Conservation (phyloP, 2,329 filamentous ascomycete genomes). For the Stachybotrys echinatus region DNA sequence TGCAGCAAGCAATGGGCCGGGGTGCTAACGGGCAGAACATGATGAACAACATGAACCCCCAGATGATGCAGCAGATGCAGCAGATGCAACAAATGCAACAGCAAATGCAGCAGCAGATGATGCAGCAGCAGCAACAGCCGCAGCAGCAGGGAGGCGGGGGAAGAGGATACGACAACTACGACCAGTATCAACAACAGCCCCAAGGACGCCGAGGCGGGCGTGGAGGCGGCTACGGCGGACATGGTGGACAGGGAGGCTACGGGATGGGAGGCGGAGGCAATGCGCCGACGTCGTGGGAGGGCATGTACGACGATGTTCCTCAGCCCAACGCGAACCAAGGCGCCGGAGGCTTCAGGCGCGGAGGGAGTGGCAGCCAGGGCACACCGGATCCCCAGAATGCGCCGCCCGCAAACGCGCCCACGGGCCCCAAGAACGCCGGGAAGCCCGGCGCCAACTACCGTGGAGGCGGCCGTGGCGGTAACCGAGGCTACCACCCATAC, state of each 20-base stretch:
- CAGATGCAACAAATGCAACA: slow-evolving; percentile 37
- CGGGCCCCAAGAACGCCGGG: slow-evolving; percentile 92
- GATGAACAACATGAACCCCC: slow-evolving; percentile 39
- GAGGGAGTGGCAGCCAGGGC: slow-evolving; percentile 36
- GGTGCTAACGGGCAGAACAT: slow-evolving; percentile 30
- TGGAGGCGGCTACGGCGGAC: slow-evolving; percentile 20
- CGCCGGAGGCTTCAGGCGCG: slow-evolving; percentile 31
- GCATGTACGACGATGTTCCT: slow-evolving; percentile 95
- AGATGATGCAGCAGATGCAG: slow-evolving; percentile 58
- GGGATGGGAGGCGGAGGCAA: slow-evolving; percentile 35
- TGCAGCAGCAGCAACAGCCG: slow-evolving; percentile 15
- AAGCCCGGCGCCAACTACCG: slow-evolving; percentile 90
- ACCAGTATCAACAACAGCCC: slow-evolving; percentile 38
- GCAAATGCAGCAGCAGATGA: slow-evolving; percentile 35
- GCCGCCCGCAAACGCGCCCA: slow-evolving; percentile 63
- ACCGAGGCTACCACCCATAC: slow-evolving; percentile 78
- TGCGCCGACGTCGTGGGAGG: slow-evolving; percentile 86
- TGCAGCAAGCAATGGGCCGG: slow-evolving; percentile 51
- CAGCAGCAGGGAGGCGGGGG: slow-evolving; percentile 17
- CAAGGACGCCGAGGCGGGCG: slow-evolving; percentile 24
- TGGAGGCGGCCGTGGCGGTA: slow-evolving; percentile 74
- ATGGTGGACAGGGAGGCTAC: slow-evolving; percentile 23
- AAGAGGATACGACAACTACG: slow-evolving; percentile 22
- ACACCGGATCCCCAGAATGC: slow-evolving; percentile 39
- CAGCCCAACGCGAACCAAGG: slow-evolving; percentile 61